Percentiles rank a stretch among this genome's conserved stretches.
phyloP scores from a whole-genome alignment of 164 flowering plant genomes.

The Amborella trichopoda region DNA sequence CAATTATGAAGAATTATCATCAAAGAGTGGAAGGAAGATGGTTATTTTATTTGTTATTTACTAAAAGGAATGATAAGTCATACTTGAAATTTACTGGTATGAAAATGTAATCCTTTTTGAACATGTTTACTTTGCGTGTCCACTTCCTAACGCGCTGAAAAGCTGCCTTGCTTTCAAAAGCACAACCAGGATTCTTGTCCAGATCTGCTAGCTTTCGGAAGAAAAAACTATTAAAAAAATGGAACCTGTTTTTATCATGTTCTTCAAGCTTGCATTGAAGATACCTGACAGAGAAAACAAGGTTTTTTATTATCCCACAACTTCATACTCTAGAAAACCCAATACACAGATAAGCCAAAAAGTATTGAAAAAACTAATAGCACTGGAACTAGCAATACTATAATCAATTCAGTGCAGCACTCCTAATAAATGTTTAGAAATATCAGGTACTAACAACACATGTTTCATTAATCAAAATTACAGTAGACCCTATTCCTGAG shows the following conservation, averaged over 20 bases:
- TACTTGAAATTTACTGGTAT: conserved; percentile 95
- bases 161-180: conserved; percentile 77
- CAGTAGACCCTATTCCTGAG: too few species aligned
- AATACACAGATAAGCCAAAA: too few species aligned
- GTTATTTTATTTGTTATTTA: not conserved
- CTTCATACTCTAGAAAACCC: too few species aligned
- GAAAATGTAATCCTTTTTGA: conserved; percentile 81
- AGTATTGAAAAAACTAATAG: too few species aligned
- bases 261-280: conserved; percentile 51
- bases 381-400: too few species aligned
- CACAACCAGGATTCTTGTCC: conserved; percentile 71
- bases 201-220: conserved; percentile 86
- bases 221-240: conserved; percentile 93
- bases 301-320: too few species aligned
- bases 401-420: too few species aligned
- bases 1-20: conserved; percentile 2
- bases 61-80: conserved; percentile 9
- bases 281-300: conserved; percentile 43
- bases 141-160: conserved; percentile 91
- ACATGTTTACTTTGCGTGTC: conserved; percentile 89
- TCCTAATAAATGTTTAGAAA: too few species aligned
- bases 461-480: too few species aligned
- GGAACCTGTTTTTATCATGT: conserved; percentile 44
- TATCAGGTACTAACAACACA: too few species aligned
- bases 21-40: not conserved